phyloP scores from a whole-genome alignment of 1,139 yeast genomes.

The Lodderomyces pseudojiufengensis region DNA sequence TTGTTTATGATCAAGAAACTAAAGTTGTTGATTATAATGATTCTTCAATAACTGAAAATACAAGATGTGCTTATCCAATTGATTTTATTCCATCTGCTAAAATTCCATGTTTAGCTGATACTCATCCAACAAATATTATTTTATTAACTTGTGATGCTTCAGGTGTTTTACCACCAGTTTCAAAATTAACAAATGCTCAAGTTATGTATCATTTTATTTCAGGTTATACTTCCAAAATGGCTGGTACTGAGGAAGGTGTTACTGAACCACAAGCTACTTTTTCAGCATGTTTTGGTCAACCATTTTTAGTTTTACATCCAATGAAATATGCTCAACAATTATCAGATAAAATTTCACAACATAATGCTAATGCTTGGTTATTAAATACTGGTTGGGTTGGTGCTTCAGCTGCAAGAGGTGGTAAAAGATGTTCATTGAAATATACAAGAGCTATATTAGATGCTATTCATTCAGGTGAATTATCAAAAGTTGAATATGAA shows the following conservation, averaged over 20 bases:
- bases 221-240: slow-evolving; percentile 99
- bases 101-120: slow-evolving; percentile 87
- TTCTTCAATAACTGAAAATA: slow-evolving; percentile 86
- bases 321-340: slow-evolving; percentile 97
- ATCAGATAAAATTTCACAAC: slow-evolving; percentile 85
- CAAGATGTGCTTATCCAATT: slow-evolving; percentile 98
- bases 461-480: slow-evolving; percentile 89
- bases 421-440: slow-evolving; percentile 96
- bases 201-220: slow-evolving; percentile 99
- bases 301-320: slow-evolving; percentile 97
- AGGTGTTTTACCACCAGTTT: slow-evolving; percentile 96
- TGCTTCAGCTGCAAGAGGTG: slow-evolving; percentile 86
- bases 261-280: slow-evolving; percentile 98
- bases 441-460: slow-evolving; percentile 97
- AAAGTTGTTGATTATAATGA: slow-evolving; percentile 86
- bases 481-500: slow-evolving; percentile 78
- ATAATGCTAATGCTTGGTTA: slow-evolving; percentile 93
- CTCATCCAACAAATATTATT: slow-evolving; percentile 89
- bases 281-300: slow-evolving; percentile 99
- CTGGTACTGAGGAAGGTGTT: slow-evolving; percentile 98
- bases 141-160: slow-evolving; percentile 96
- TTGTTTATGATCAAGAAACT: slow-evolving; percentile 73
- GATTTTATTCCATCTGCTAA: slow-evolving; percentile 95
- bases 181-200: slow-evolving; percentile 89
- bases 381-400: slow-evolving; percentile 99